These are phyloP conservation scores for Claviceps lovelessii DNA, from an alignment of 2,329 filamentous ascomycete genomes.

Conservation along the genomic window DNA sequence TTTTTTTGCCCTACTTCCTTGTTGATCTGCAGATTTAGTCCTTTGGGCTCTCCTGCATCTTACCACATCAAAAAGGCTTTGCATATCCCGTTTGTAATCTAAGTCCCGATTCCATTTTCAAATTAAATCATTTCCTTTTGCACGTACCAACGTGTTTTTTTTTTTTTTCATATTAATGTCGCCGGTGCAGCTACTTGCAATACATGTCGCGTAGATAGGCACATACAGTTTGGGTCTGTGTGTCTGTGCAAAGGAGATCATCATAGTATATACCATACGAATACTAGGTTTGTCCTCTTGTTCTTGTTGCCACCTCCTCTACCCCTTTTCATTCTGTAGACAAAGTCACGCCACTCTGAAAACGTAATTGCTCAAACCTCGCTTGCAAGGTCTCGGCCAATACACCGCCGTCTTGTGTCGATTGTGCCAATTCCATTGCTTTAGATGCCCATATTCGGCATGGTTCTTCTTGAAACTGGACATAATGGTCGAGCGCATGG, in stretches of 20 bases:
- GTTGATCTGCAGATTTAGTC: neutral
- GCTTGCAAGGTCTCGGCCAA: slow-evolving; percentile 30
- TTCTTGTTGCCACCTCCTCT: neutral
- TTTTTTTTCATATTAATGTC: too few relatives aligned
- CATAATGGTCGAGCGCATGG: slow-evolving; percentile 52
- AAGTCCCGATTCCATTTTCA: neutral
- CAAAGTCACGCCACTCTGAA: neutral
- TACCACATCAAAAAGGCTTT: neutral
- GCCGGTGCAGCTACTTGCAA: neutral
- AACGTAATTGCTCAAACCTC: slow-evolving; percentile 26
- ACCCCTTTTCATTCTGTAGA: neutral
- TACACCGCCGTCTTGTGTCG: slow-evolving; percentile 37
- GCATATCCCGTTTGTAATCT: neutral
- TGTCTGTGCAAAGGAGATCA: too few relatives aligned
- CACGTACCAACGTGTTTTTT: neutral
- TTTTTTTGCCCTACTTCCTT: neutral
- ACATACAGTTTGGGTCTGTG: too few relatives aligned
- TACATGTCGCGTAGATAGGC: neutral
- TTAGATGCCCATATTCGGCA: slow-evolving; percentile 49
- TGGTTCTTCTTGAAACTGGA: slow-evolving; percentile 35
- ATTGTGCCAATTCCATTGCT: slow-evolving; percentile 47
- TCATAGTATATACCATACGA: too few relatives aligned
- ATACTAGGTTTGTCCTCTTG: neutral
- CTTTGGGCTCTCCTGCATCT: neutral
- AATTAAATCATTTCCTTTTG: neutral